phyloP scores from a whole-genome alignment of 352 stramenopile genomes.

The Peronosclerospora sorghi region DNA sequence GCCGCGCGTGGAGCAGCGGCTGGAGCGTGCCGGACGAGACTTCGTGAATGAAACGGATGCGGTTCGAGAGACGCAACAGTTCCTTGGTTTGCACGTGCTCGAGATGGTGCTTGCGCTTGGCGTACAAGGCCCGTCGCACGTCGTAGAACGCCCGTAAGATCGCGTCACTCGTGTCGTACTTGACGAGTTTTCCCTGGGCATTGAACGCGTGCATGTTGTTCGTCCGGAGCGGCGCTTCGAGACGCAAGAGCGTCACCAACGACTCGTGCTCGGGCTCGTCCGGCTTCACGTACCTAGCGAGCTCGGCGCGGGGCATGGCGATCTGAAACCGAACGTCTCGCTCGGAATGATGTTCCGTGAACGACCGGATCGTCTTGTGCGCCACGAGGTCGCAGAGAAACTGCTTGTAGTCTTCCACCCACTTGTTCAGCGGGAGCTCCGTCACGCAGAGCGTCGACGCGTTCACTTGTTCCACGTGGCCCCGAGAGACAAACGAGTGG shows the following conservation, averaged over 20 bases:
- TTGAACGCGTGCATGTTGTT: slow-evolving; percentile 99
- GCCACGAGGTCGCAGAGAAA: slow-evolving; percentile 89
- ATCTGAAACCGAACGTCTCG: slow-evolving; percentile 77
- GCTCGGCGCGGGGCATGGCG: slow-evolving; percentile 55
- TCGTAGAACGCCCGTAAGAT: slow-evolving; percentile 92
- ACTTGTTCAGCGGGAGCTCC: slow-evolving; percentile 95
- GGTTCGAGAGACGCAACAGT: slow-evolving; percentile 88
- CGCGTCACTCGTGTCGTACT: slow-evolving; percentile 83
- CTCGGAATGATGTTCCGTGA: slow-evolving; percentile 97
- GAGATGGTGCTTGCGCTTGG: slow-evolving; percentile 70
- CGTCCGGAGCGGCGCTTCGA: slow-evolving; percentile 89
- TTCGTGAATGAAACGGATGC: slow-evolving; percentile 95
- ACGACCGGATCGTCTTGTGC: slow-evolving; percentile 80
- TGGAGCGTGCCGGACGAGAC: slow-evolving; percentile 90
- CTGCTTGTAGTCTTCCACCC: slow-evolving; percentile 99
- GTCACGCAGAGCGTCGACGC: slow-evolving; percentile 92
- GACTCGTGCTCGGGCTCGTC: slow-evolving; percentile 23
- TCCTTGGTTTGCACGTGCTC: slow-evolving; percentile 77
- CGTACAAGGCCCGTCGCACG: slow-evolving; percentile 86
- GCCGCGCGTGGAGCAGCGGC: slow-evolving; percentile 73
- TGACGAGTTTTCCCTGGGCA: slow-evolving; percentile 80
- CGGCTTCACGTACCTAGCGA: slow-evolving; percentile 65
- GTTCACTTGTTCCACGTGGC: slow-evolving; percentile 66
- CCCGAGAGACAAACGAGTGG: slow-evolving; percentile 66
- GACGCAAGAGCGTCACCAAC: slow-evolving; percentile 89